Evolutionary conservation across 73 alveolate genomes (phyloP), one percentile per base, ranked within the genome.

Genomic region (Durusdinium trenchii): DNA sequence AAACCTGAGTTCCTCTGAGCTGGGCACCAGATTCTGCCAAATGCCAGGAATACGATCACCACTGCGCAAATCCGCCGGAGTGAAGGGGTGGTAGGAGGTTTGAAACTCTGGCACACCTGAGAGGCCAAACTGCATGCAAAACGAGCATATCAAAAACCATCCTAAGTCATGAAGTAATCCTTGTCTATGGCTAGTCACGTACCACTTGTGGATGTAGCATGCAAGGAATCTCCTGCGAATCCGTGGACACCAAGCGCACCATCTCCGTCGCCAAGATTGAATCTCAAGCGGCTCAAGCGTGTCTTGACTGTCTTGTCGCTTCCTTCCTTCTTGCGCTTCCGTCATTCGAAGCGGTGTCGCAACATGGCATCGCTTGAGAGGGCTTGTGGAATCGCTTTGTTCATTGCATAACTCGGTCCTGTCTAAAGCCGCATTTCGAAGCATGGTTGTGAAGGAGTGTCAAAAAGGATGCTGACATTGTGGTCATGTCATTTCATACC

Each of bases 1-100:
- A 40, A n/a, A n/a, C 38, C 3, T 9, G 85, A 36, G 14, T 6
- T 14, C n/a, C 38, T 42, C 54, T 75, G 85, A 75, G 85, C 7
- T 52, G 54, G 28, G 6, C 54, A n/a, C 85, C 85, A 75, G 42
- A 75, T 12, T 52, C 85, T 75, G 40, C 85, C 36, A 36, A 18
- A 6, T n/a, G 42, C 42, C 54, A 75, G 12, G 85, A 75, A 30
- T 23, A 75, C 85, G 12, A 75, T 52, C 16, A 52, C 85, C 38
- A 36, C 51, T 75, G 85, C 85, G 30, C 85, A 75, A 36, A 75
- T 50, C 52, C 85, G 85, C 32, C 85, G 85, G 38, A 75, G 40
- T 40, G 54, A 75, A 38, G 54, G 54, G 1, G 85, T 42, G 51
- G 32, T 75, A 35, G 42, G 85, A 16, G 57, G 54, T 75, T 52